A percentile compares a stretch with the other conserved stretches of the same genome.
Conservation (phyloP, 2,329 filamentous ascomycete genomes). For the Apiospora arundinis region DNA sequence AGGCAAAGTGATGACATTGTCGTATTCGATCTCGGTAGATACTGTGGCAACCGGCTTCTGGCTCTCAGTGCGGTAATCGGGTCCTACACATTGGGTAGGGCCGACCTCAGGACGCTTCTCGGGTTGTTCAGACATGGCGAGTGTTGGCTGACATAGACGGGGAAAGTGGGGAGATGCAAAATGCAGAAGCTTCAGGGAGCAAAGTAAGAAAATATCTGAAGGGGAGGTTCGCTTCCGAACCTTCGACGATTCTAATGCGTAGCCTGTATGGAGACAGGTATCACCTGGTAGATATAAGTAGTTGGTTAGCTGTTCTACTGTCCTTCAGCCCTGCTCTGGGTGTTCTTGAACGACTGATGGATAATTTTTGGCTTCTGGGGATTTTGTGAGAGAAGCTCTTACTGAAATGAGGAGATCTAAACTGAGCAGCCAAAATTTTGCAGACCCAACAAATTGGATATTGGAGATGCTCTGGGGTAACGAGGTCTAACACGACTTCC, state of each 20-base stretch:
- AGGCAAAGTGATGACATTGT: slow-evolving; percentile 87
- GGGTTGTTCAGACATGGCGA: slow-evolving; percentile 7
- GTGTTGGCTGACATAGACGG: slow-evolving; percentile 9
- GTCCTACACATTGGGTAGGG: slow-evolving; percentile 75
- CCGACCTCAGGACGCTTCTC: slow-evolving; percentile 34
- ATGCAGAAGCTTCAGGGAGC: slow-evolving; percentile 3
- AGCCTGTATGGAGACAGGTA: not conserved
- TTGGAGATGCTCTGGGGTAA: not conserved
- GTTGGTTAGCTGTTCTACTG: not conserved
- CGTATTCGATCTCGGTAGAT: slow-evolving; percentile 79
- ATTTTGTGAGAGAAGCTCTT: not conserved
- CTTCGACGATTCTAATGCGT: not conserved
- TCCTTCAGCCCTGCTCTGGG: not conserved
- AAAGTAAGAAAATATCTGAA: not conserved
- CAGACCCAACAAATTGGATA: not conserved
- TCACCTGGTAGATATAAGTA: not conserved
- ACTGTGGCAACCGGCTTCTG: slow-evolving; percentile 89
- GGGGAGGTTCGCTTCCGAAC: not conserved
- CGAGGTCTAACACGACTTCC: not conserved
- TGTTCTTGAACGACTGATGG: not conserved
- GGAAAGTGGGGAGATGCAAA: slow-evolving; percentile 11
- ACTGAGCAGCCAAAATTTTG: not conserved
- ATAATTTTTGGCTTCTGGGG: not conserved
- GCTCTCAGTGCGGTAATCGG: slow-evolving; percentile 75
- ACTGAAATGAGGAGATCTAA: not conserved